Conservation (phyloP, 495 filamentous ascomycete genomes). For the Collariella sp. region DNA sequence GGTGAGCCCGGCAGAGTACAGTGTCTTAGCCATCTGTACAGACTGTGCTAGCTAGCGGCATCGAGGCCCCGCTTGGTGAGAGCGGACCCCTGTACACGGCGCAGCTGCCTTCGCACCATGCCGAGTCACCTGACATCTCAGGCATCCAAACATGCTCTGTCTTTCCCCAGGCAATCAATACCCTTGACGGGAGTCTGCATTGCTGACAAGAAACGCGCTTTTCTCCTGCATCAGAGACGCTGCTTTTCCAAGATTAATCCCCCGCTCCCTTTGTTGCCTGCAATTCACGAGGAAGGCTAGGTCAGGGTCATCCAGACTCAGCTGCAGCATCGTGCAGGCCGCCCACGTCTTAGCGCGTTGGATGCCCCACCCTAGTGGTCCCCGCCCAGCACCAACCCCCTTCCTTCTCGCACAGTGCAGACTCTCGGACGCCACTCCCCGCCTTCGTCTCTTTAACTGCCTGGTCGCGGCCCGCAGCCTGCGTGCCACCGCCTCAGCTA, state of each 20-base stretch:
- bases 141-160: background rate
- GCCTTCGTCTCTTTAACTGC: conserved; percentile 40
- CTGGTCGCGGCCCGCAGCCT: conserved; percentile 40
- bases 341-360: conserved; percentile 9
- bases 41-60: conserved; percentile 6
- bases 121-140: background rate
- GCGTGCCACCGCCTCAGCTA: conserved; percentile 46
- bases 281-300: background rate
- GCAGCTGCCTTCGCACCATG: background rate
- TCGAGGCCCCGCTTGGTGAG: background rate
- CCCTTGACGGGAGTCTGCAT: background rate
- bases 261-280: background rate
- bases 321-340: conserved; percentile 26
- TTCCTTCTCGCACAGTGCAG: conserved; percentile 22
- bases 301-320: conserved; percentile 1
- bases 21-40: background rate
- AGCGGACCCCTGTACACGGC: background rate
- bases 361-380: conserved; percentile 21
- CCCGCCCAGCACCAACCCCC: conserved; percentile 22
- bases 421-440: conserved; percentile 35
- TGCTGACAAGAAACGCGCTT: background rate
- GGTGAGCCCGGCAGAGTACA: background rate
- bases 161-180: background rate
- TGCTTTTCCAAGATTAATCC: background rate
- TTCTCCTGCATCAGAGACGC: background rate